Evolutionary conservation across 305 asterid species (phyloP).

Genomic region (Fraxinus velutina): DNA sequence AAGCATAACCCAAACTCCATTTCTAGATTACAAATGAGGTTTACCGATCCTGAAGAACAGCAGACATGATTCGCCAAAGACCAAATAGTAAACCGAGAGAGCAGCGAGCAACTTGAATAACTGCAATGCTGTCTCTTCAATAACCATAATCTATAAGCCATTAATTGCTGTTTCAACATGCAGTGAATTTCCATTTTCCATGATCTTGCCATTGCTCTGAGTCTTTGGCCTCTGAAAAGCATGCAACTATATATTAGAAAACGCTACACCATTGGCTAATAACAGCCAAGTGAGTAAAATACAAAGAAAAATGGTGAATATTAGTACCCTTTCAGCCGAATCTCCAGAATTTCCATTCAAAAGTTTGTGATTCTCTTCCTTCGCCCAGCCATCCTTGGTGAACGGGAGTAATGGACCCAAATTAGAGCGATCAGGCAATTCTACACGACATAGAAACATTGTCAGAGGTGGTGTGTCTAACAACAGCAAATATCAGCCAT

Average conservation of each 20-base stretch:
- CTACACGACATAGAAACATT: slow-evolving; percentile 23
- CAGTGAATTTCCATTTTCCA: slow-evolving; percentile 48
- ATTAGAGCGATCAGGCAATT: slow-evolving; percentile 64
- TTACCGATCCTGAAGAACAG: slow-evolving; percentile 27
- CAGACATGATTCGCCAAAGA: neutral
- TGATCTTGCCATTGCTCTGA: slow-evolving; percentile 47
- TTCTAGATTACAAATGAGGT: slow-evolving; percentile 39
- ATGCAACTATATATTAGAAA: slow-evolving; percentile 2
- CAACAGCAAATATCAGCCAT: neutral
- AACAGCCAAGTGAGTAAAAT: neutral
- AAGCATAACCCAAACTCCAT: slow-evolving; percentile 22
- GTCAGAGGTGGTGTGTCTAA: neutral
- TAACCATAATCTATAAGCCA: slow-evolving; percentile 39
- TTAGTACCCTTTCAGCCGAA: slow-evolving; percentile 64
- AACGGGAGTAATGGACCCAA: slow-evolving; percentile 58
- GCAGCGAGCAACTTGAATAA: slow-evolving; percentile 18
- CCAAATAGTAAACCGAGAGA: slow-evolving; percentile 7
- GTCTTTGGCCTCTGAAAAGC: slow-evolving; percentile 41
- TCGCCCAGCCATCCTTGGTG: slow-evolving; percentile 55
- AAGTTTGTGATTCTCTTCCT: slow-evolving; percentile 64
- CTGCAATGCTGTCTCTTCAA: neutral
- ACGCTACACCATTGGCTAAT: neutral
- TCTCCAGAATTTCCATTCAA: slow-evolving; percentile 65
- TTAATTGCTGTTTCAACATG: slow-evolving; percentile 71
- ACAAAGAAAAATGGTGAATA: neutral